Evolutionary conservation across 1,284 basidiomycete genomes (phyloP).

Genomic region (Naganishia sp.): DNA sequence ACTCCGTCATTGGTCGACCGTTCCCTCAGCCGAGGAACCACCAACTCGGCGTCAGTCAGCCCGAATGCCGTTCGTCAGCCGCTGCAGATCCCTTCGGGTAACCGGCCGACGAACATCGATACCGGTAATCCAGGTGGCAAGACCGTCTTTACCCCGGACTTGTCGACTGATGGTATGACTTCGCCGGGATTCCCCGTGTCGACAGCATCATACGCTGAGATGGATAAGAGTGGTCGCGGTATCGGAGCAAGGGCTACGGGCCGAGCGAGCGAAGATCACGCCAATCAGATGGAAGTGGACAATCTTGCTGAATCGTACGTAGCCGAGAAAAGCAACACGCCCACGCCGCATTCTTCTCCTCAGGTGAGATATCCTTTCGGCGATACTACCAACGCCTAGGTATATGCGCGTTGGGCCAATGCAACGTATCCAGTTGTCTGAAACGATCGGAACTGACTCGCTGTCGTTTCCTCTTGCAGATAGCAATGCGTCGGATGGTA

Average conservation of each 20-base stretch:
- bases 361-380: slow-evolving; percentile 45
- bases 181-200: slow-evolving; percentile 23
- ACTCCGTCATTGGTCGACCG: slow-evolving; percentile 29
- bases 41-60: slow-evolving; percentile 25
- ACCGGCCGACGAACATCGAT: slow-evolving; percentile 7
- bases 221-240: slow-evolving; percentile 40
- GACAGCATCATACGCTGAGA: slow-evolving; percentile 9
- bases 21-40: slow-evolving; percentile 28
- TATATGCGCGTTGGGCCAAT: slow-evolving; percentile 20
- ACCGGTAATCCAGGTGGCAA: slow-evolving; percentile 11
- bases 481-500: slow-evolving; percentile 48
- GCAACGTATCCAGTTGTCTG: slow-evolving; percentile 22
- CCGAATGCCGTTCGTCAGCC: slow-evolving; percentile 31
- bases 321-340: slow-evolving; percentile 49
- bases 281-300: slow-evolving; percentile 41
- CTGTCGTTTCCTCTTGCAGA: slow-evolving; percentile 39
- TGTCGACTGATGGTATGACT: slow-evolving; percentile 24
- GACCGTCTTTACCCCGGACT: slow-evolving; percentile 20
- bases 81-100: slow-evolving; percentile 28
- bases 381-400: slow-evolving; percentile 12
- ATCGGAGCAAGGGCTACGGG: slow-evolving; percentile 34
- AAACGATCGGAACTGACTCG: slow-evolving; percentile 30
- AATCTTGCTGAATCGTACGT: slow-evolving; percentile 35
- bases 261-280: slow-evolving; percentile 29
- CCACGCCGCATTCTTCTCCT: slow-evolving; percentile 55